Evolutionary conservation across 441 rosid genomes (phyloP).

Genomic region (Syzygium malaccense): DNA sequence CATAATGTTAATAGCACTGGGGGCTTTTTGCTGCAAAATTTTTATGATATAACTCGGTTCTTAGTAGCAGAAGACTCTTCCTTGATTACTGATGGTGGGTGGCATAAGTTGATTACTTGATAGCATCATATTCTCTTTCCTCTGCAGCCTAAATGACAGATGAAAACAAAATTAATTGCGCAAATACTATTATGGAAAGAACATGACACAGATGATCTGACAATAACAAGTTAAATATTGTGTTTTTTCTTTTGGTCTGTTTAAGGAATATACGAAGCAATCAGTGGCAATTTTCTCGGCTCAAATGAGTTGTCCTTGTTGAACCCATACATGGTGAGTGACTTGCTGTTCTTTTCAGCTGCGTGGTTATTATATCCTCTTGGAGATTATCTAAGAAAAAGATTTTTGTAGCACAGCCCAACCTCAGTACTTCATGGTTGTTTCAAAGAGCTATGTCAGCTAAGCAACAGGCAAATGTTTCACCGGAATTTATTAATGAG

Average conservation of each 20-base stretch:
- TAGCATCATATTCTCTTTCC: background rate
- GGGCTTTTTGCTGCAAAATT: background rate
- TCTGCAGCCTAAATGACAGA: background rate
- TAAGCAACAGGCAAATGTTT: constrained; percentile 50
- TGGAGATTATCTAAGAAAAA: background rate
- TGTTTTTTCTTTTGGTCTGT: background rate
- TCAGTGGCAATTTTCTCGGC: constrained; percentile 63
- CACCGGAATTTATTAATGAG: constrained; percentile 73
- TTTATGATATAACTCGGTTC: background rate
- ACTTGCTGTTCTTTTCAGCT: constrained; percentile 3
- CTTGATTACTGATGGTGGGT: background rate
- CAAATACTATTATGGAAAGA: background rate
- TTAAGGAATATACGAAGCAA: constrained; percentile 78
- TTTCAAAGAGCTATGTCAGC: constrained; percentile 98
- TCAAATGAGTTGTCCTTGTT: constrained; percentile 72
- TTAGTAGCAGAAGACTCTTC: background rate
- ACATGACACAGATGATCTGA: background rate
- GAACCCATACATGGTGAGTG: constrained; percentile 88
- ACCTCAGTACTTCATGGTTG: constrained; percentile 88
- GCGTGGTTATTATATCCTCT: background rate
- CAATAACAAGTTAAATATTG: background rate
- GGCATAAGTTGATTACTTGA: background rate
- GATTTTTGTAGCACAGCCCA: constrained; percentile 49
- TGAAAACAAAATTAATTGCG: background rate
- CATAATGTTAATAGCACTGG: background rate